Percentiles rank a stretch among this genome's conserved stretches.
phyloP scores from a whole-genome alignment of 805 yeast species.

The Suhomyces xylopsoci region DNA sequence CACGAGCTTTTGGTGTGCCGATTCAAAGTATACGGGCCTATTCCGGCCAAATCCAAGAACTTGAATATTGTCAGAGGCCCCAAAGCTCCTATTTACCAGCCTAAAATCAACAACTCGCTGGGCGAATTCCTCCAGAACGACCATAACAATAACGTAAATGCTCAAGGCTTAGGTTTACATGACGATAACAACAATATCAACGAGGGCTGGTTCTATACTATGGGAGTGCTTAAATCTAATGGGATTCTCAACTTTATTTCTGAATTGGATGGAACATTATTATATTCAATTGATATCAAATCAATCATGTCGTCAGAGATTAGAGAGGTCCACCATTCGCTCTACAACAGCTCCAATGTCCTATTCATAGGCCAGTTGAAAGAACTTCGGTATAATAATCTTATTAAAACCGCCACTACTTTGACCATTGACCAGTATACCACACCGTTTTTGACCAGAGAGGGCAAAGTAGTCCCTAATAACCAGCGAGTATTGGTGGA shows the following conservation, averaged over 20 bases:
- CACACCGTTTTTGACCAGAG: conserved; percentile 29
- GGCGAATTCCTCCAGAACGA: conserved; percentile 7
- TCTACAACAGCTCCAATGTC: conserved; percentile 57
- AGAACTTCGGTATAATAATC: conserved; percentile 48
- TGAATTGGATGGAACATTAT: conserved; percentile 60
- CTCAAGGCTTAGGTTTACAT: neutral
- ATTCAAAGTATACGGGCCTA: conserved; percentile 63
- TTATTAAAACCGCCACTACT: conserved; percentile 29
- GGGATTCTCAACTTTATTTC: conserved; percentile 59
- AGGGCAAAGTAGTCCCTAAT: conserved; percentile 31
- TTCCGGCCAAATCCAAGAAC: conserved; percentile 41
- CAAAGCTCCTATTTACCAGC: conserved; percentile 33
- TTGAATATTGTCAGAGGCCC: conserved; percentile 37
- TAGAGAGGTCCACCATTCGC: conserved; percentile 58
- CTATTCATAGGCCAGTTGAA: conserved; percentile 57
- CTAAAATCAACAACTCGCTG: conserved; percentile 6
- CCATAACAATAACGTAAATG: neutral
- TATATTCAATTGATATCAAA: conserved; percentile 58
- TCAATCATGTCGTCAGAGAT: conserved; percentile 57
- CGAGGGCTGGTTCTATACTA: conserved; percentile 71
- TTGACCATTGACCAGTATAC: conserved; percentile 19
- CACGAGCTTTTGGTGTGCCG: conserved; percentile 57
- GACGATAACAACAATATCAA: conserved; percentile 14
- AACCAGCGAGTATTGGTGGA: conserved; percentile 49
- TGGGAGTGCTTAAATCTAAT: conserved; percentile 64